These are phyloP conservation scores for Schwanniomyces etchellsii DNA, from an alignment of 1,139 yeast species.

Conservation along the genomic window DNA sequence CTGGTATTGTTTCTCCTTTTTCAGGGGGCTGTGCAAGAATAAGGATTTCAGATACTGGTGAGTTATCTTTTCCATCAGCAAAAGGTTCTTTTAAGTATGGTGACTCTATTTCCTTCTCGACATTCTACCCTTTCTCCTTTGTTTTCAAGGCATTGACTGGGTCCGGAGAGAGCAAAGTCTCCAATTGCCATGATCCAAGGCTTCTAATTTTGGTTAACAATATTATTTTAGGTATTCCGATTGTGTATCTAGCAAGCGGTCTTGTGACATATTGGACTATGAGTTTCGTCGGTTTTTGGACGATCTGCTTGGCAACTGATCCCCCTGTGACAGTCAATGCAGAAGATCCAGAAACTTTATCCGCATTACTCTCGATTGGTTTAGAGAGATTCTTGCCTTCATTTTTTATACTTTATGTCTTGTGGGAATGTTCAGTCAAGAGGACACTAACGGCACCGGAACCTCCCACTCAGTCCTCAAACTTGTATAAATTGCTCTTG, in stretches of 20 bases:
- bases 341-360: conserved; percentile 44
- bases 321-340: conserved; percentile 69
- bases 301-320: conserved; percentile 71
- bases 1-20: conserved; percentile 68
- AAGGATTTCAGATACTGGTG: conserved; percentile 50
- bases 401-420: conserved; percentile 61
- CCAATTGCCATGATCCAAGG: conserved; percentile 66
- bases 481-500: conserved; percentile 49
- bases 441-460: conserved; percentile 25
- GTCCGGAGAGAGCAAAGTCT: conserved; percentile 17
- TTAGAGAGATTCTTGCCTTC: conserved; percentile 73
- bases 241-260: conserved; percentile 54
- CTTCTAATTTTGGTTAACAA: conserved; percentile 51
- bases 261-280: conserved; percentile 57
- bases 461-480: conserved; percentile 22
- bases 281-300: conserved; percentile 77
- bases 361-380: conserved; percentile 63
- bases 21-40: conserved; percentile 80
- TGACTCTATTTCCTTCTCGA: conserved; percentile 56
- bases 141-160: conserved; percentile 38
- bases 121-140: conserved; percentile 73
- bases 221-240: conserved; percentile 52
- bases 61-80: conserved; percentile 39
- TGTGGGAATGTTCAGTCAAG: conserved; percentile 58
- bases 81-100: conserved; percentile 46